These are phyloP conservation scores for Fusarium zealandicum DNA, from an alignment of 2,329 filamentous ascomycete genomes.

Conservation along the genomic window DNA sequence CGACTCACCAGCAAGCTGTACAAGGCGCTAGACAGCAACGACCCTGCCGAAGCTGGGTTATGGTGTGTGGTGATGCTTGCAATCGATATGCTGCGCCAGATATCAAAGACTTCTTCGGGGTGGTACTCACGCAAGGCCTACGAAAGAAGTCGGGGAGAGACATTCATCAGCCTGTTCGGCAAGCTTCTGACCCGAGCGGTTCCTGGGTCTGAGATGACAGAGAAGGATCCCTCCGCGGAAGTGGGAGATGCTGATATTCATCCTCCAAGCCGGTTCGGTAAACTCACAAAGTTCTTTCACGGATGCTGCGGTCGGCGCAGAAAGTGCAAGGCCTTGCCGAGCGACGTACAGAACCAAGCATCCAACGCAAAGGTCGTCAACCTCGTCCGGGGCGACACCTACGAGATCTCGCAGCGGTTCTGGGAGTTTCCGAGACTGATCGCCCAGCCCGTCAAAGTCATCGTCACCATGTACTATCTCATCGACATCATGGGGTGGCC, in stretches of 20 bases:
- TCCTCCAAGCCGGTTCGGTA: neutral
- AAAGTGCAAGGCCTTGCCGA: constrained; percentile 14
- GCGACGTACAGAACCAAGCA: constrained; percentile 59
- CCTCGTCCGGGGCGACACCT: constrained; percentile 81
- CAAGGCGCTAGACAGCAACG: constrained; percentile 43
- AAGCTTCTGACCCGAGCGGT: constrained; percentile 50
- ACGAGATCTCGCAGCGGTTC: constrained; percentile 82
- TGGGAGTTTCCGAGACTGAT: constrained; percentile 86
- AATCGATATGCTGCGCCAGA: constrained; percentile 45
- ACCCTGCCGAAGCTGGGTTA: constrained; percentile 44
- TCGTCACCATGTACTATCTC: constrained; percentile 69
- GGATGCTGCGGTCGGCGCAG: constrained; percentile 28
- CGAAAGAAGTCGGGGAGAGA: constrained; percentile 81
- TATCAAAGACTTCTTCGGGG: constrained; percentile 52
- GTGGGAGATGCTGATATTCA: neutral
- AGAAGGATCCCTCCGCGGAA: constrained; percentile 41
- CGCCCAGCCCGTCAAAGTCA: constrained; percentile 77
- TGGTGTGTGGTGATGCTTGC: constrained; percentile 49
- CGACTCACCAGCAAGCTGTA: constrained; percentile 49
- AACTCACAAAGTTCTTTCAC: constrained; percentile 24
- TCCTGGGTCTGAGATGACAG: constrained; percentile 49
- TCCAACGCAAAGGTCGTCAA: constrained; percentile 93
- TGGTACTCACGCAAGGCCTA: constrained; percentile 89
- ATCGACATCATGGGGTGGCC: constrained; percentile 82
- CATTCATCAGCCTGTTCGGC: constrained; percentile 49